Evolutionary conservation across 768 basidiomycete genomes (phyloP).

Genomic region (Pulveroboletus ravenelii): DNA sequence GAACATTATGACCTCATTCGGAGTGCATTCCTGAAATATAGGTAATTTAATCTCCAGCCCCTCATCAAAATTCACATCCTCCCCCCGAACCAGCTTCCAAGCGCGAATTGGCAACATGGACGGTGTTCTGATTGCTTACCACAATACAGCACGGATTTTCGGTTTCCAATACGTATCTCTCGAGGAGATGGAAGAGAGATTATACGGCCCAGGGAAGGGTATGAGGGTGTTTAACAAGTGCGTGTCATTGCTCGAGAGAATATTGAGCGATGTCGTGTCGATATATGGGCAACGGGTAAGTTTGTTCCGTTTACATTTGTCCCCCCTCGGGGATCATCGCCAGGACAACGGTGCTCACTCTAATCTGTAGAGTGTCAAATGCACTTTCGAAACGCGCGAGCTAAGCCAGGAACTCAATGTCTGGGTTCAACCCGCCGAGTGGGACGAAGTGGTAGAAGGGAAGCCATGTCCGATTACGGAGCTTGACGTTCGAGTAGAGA

Average conservation of each 20-base stretch:
- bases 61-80: not conserved
- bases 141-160: conserved; percentile 81
- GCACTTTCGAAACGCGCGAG: conserved; percentile 57
- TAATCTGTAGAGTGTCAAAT: conserved; percentile 45
- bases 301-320: not conserved
- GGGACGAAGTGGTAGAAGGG: conserved; percentile 35
- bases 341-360: not conserved
- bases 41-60: conserved; percentile 36
- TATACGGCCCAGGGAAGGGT: conserved; percentile 62
- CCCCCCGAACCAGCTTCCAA: conserved; percentile 63
- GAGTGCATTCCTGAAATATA: conserved; percentile 92
- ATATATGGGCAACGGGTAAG: conserved; percentile 66
- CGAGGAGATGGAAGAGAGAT: conserved; percentile 77
- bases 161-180: conserved; percentile 93
- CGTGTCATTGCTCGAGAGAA: conserved; percentile 61
- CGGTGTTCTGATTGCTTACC: conserved; percentile 83
- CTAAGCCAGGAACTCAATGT: conserved; percentile 44
- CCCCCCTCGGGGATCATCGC: not conserved
- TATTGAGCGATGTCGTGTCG: conserved; percentile 52
- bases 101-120: conserved; percentile 97
- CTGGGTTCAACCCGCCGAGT: conserved; percentile 61
- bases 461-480: conserved; percentile 47
- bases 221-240: conserved; percentile 73
- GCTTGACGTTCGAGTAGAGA: conserved; percentile 47
- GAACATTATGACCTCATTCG: conserved; percentile 95